Evolutionary conservation across 2,329 filamentous ascomycete genomes (phyloP), one percentile per base, ranked within the genome.

Genomic region (Aureobasidium melanogenum): DNA sequence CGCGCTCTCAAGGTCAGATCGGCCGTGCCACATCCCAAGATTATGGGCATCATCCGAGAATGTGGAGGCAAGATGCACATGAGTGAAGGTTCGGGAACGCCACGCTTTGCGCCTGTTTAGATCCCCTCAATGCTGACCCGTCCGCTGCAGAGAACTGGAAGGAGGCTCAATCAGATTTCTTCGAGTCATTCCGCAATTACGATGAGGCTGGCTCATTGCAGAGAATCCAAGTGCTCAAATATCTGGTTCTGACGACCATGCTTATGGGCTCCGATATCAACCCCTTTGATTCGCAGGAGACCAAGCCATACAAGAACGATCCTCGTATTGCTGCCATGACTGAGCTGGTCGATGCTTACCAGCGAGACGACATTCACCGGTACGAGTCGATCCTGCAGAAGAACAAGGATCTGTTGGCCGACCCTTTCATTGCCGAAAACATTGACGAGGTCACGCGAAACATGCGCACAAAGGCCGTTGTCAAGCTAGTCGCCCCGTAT

Each of bases 11-110:
- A 88, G 66, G 93, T 99, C 60, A 88, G 91, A 64, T 97, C 94
- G n/a, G 94, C 94, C 0, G 94, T 99, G 14, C 93, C 94, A 41
- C 94, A 99, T 76, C 94, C 94, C 63, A 96, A 96, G 77, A 96
- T 99, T 73, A 97, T 97, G 91, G 94, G 94, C 56, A 93, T 99
- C 73, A 99, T 99, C 71, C 88, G 93, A 60, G 94, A 99, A 77
- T 99, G 94, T 73, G 94, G 94, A 69, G 94, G 94, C 68, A 99
- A 99, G 80, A 99, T 99, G 94, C 92, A 97, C 78, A 97, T 99
- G 94, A 94, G 89, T 74, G 94, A 99, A 80, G 77, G 77, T 75
- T 74, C 69, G 66, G 64, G 62, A 63, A 58, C 36, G 41, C 48
- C 47, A 59, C 36, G 30, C 56, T 52, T 36, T 52, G 36, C 50